Evolutionary conservation across 163 green algal species (phyloP).

Genomic region (Chlorella variabilis): DNA sequence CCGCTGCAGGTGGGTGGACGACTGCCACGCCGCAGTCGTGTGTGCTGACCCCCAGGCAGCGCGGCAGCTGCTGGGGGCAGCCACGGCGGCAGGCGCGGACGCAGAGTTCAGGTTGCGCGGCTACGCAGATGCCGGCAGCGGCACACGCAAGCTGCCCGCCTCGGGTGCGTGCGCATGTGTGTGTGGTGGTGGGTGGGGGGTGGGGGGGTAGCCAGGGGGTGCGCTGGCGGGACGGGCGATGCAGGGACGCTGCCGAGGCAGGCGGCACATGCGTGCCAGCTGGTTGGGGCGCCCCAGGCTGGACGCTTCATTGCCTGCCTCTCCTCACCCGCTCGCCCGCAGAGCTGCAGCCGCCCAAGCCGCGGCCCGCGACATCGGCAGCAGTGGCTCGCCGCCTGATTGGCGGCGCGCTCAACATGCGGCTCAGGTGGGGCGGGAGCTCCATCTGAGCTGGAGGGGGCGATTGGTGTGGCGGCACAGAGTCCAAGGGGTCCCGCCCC

Average conservation of each 20-base stretch:
- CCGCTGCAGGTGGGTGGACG: slow-evolving; percentile 32
- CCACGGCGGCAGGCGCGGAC: background rate
- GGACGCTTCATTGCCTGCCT: background rate
- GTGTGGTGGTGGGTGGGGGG: background rate
- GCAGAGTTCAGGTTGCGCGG: slow-evolving; percentile 2
- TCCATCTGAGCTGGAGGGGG: no score
- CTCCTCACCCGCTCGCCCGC: no score
- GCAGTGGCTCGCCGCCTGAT: slow-evolving; percentile 39
- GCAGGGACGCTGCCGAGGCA: background rate
- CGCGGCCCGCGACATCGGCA: slow-evolving; percentile 31
- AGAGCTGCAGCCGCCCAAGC: slow-evolving; percentile 36
- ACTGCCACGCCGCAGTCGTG: slow-evolving; percentile 13
- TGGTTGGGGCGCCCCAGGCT: background rate
- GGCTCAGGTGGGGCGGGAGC: slow-evolving; percentile 14
- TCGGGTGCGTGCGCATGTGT: background rate
- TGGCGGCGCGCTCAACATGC: slow-evolving; percentile 36
- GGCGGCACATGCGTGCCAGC: background rate
- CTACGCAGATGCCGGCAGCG: slow-evolving; percentile 35
- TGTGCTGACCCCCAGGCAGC: slow-evolving; percentile 20
- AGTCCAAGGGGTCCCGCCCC: no score
- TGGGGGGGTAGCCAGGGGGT: no score
- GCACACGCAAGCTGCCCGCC: slow-evolving; percentile 8
- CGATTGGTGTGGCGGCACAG: no score
- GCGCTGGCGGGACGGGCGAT: no score
- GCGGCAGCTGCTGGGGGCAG: background rate